Base-by-base conservation (phyloP, 1,284 basidiomycete genomes). In the Leccinum fallax region DNA sequence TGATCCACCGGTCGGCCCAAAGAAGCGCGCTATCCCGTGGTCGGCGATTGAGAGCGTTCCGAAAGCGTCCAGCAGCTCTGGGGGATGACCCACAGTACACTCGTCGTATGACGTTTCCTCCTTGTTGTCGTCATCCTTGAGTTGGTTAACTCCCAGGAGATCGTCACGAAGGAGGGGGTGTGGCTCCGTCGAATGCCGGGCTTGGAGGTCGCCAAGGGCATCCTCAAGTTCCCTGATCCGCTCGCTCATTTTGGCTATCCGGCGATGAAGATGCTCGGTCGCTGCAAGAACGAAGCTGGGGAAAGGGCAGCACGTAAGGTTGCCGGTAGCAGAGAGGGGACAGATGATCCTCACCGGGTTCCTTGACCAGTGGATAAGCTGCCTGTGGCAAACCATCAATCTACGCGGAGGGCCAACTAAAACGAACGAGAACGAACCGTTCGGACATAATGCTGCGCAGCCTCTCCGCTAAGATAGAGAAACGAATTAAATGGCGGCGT, bases 201-300 rank as follows among this genome's bases (percentile, higher is more conserved):
- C 74, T 46, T 89, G 85, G 0, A 87, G 68, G 1, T 76, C 65
- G 4, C 81, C 76, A 2, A 91, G 79, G 0, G 87, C 89, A 55
- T 87, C 86, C 74, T 91, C 89, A 2, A 91, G 83, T 65, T 83
- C 79, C 53, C 84, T 81, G 61, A 91, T 86, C 13, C 89, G 83
- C 10, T 82, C 79, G 66, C 83, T 81, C 77, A 90, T 83, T 56
- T 77, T 76, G 32, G 84, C 74, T 63, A 90, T 87, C 60, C 85
- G 83, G 40, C 81, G 80, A 74, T 90, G 88, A 4, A 92, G 81
- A 61, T 90, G 87, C 68, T 89, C 88, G 8, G 89, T 91, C 40
- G 87, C 88, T 4, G 88, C 87, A 48, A 90, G 80, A 46, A 90
- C 86, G 65, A 89, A 89, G 36, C 87, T 86, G 59, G 19, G 58